A percentile compares a stretch with the other conserved stretches of the same genome.
These are phyloP conservation scores for Talaromyces sp. DNA, from an alignment of 2,329 filamentous ascomycete genomes.

Conservation along the genomic window DNA sequence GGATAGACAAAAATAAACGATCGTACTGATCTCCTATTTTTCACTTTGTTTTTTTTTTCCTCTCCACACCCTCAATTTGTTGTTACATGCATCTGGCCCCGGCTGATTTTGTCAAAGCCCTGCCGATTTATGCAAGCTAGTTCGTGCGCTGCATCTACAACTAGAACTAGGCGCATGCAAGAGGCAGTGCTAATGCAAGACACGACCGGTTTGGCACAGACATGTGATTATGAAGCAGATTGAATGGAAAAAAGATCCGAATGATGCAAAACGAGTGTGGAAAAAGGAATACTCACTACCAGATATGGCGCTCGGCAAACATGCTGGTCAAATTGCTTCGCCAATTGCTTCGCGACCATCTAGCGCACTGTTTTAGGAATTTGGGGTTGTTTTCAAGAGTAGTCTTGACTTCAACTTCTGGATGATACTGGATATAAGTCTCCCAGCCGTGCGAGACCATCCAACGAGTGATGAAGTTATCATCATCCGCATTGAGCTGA, in stretches of 20 bases:
- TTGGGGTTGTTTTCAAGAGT: conserved; percentile 85
- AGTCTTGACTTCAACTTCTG: conserved; percentile 85
- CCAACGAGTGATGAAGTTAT: conserved; percentile 98
- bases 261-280: conserved; percentile 14
- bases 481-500: conserved; percentile 92
- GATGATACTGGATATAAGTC: conserved; percentile 92
- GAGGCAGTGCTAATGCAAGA: conserved; percentile 5
- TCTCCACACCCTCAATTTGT: neutral
- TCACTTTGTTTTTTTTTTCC: neutral
- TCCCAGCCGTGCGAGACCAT: conserved; percentile 88
- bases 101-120: neutral
- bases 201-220: neutral
- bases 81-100: conserved; percentile 1
- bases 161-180: conserved; percentile 9
- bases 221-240: conserved; percentile 8
- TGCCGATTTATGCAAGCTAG: neutral
- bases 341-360: conserved; percentile 98
- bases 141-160: conserved; percentile 1
- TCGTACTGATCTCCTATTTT: neutral
- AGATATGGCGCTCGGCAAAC: conserved; percentile 76
- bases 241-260: neutral
- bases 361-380: conserved; percentile 87
- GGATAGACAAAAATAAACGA: conserved; percentile 4
- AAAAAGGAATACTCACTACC: conserved; percentile 64
- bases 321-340: conserved; percentile 92